A percentile compares a stretch with the other conserved stretches of the same genome.
Conservation (phyloP, 352 stramenopile genomes). For the Phytophthora niederhauseri region DNA sequence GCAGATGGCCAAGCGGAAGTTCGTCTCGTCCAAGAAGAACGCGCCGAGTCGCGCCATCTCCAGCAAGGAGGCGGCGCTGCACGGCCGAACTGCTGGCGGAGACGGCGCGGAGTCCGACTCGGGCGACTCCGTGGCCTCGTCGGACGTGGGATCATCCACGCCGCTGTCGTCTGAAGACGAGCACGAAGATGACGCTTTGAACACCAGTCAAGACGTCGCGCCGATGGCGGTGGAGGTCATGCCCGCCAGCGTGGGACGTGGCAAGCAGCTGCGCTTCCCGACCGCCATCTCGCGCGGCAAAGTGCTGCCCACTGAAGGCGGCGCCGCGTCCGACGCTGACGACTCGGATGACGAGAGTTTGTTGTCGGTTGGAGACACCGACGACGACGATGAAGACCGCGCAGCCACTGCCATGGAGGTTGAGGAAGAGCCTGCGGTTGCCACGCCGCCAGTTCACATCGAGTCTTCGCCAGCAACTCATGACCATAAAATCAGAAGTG, state of each 20-base stretch:
- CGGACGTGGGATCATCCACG: constrained; percentile 44
- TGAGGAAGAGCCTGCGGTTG: constrained; percentile 34
- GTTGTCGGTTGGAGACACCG: constrained; percentile 59
- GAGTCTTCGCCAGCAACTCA: constrained; percentile 13
- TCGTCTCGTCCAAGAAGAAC: constrained; percentile 91
- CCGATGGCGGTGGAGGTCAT: constrained; percentile 69
- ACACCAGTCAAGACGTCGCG: constrained; percentile 22
- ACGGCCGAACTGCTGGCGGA: constrained; percentile 40
- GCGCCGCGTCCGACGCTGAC: constrained; percentile 45
- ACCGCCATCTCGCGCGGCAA: constrained; percentile 75
- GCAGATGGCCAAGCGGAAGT: constrained; percentile 83
- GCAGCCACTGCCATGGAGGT: constrained; percentile 27
- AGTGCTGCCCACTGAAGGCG: constrained; percentile 52
- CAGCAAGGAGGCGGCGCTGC: constrained; percentile 85
- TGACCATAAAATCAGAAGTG: constrained; percentile 25
- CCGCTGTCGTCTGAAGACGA: constrained; percentile 44
- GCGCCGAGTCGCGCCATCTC: constrained; percentile 76
- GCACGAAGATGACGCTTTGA: constrained; percentile 32
- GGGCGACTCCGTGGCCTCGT: constrained; percentile 41
- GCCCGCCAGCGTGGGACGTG: constrained; percentile 67
- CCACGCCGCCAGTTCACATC: constrained; percentile 17
- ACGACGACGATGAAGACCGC: constrained; percentile 60
- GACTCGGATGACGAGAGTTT: constrained; percentile 81
- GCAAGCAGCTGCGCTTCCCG: constrained; percentile 84
- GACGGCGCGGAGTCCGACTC: constrained; percentile 34